Evolutionary conservation across 441 rosid species (phyloP).

Genomic region (Erysimum cheiri): DNA sequence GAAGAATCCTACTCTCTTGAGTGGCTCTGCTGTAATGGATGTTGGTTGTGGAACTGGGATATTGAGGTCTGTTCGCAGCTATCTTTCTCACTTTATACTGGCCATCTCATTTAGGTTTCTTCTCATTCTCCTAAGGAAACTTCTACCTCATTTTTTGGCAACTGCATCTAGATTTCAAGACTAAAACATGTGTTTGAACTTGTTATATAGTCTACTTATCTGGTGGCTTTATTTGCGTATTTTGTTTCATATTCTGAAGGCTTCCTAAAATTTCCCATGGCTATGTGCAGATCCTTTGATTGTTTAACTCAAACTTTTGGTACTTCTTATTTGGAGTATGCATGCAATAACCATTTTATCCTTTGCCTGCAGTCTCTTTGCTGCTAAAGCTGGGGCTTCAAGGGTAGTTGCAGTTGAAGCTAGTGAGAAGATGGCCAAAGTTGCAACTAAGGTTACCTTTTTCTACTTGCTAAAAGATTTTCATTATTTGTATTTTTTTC

Average conservation of each 20-base stretch:
- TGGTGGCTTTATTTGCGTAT: constrained; percentile 8
- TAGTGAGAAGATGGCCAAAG: constrained; percentile 91
- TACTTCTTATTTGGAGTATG: constrained; percentile 6
- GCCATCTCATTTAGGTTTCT: neutral
- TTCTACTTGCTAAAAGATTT: constrained; percentile 23
- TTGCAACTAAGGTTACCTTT: constrained; percentile 76
- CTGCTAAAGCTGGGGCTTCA: constrained; percentile 90
- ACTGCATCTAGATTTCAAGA: constrained; percentile 8
- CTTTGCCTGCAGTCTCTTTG: constrained; percentile 69
- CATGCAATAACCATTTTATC: constrained; percentile 1
- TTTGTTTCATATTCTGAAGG: constrained; percentile 11
- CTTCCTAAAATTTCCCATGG: neutral
- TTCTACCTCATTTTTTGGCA: neutral
- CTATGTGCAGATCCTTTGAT: neutral
- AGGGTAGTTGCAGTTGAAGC: constrained; percentile 93
- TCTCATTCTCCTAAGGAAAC: constrained; percentile 3
- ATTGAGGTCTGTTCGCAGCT: constrained; percentile 59
- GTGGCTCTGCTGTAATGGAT: constrained; percentile 88
- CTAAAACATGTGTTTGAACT: neutral
- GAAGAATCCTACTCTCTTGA: constrained; percentile 77
- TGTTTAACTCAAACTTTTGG: constrained; percentile 5
- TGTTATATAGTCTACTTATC: constrained; percentile 10
- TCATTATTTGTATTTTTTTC: neutral
- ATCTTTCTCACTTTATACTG: constrained; percentile 1
- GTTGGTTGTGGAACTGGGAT: constrained; percentile 98